These are phyloP conservation scores for Pyrus bretschneideri DNA, from an alignment of 306 rosid species.

Conservation along the genomic window DNA sequence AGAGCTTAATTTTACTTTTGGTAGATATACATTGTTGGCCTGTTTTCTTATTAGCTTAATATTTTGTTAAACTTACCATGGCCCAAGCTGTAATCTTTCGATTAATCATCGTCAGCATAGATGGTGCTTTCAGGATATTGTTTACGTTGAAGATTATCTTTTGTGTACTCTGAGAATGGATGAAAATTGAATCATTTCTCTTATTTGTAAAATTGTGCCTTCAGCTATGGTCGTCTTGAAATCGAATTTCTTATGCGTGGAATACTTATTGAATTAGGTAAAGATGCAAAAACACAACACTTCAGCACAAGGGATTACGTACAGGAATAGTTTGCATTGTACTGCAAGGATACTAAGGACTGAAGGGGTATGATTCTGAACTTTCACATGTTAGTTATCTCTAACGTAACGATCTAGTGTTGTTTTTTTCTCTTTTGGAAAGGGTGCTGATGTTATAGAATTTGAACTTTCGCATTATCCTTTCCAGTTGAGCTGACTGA, in stretches of 20 bases:
- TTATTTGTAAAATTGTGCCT: not conserved
- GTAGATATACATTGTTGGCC: not conserved
- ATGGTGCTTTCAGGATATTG: slow-evolving; percentile 9
- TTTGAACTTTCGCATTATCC: not conserved
- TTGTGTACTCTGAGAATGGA: not conserved
- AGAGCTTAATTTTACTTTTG: not conserved
- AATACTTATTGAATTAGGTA: slow-evolving; percentile 37
- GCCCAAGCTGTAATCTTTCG: slow-evolving; percentile 1
- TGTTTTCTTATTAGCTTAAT: not conserved
- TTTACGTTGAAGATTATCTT: not conserved
- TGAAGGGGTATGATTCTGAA: slow-evolving; percentile 71
- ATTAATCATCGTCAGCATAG: not conserved
- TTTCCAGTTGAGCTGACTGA: slow-evolving; percentile 15
- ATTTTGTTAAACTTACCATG: not conserved
- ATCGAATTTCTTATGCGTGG: not conserved
- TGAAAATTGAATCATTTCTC: not conserved
- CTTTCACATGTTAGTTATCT: slow-evolving; percentile 7
- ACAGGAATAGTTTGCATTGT: slow-evolving; percentile 70
- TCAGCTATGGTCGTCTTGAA: not conserved
- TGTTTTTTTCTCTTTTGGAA: not conserved
- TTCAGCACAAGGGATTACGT: slow-evolving; percentile 56
- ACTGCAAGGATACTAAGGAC: slow-evolving; percentile 77
- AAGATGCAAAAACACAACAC: slow-evolving; percentile 86
- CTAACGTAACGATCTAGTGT: not conserved
- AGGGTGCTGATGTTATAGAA: not conserved